These are phyloP conservation scores for Tylopilus sp. DNA, from an alignment of 768 basidiomycete species.

Conservation along the genomic window DNA sequence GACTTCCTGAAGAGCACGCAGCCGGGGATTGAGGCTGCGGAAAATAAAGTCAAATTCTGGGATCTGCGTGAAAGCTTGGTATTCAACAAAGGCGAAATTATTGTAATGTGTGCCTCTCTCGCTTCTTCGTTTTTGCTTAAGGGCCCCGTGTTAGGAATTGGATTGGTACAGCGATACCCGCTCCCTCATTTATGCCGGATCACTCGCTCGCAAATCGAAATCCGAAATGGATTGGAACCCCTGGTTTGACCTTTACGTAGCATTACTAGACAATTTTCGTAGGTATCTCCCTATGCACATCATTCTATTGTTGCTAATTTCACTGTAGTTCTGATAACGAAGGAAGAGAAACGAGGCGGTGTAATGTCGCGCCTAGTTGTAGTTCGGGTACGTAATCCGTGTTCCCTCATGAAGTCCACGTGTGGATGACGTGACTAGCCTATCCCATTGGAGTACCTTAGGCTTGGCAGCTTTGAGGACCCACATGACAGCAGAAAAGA, in stretches of 20 bases:
- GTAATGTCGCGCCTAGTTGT: slow-evolving; percentile 50
- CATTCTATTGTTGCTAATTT: slow-evolving; percentile 1
- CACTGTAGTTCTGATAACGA: slow-evolving; percentile 57
- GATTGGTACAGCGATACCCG: slow-evolving; percentile 76
- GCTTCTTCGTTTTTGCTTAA: slow-evolving; percentile 2
- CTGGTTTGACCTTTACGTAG: slow-evolving; percentile 68
- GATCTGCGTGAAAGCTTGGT: slow-evolving; percentile 70
- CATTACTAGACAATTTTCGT: slow-evolving; percentile 78
- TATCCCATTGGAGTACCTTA: slow-evolving; percentile 75
- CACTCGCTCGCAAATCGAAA: slow-evolving; percentile 56
- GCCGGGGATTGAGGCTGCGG: slow-evolving; percentile 88
- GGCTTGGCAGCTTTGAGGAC: slow-evolving; percentile 59
- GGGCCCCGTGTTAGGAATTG: slow-evolving; percentile 56
- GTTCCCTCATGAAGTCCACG: not conserved
- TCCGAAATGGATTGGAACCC: slow-evolving; percentile 64
- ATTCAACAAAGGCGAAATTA: slow-evolving; percentile 77
- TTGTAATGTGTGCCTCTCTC: slow-evolving; percentile 45
- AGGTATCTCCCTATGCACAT: slow-evolving; percentile 23
- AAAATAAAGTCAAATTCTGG: slow-evolving; percentile 87
- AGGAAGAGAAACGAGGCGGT: slow-evolving; percentile 56
- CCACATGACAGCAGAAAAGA: slow-evolving; percentile 64
- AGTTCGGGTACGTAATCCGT: slow-evolving; percentile 52
- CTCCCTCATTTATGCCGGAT: slow-evolving; percentile 64
- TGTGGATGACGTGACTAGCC: slow-evolving; percentile 46
- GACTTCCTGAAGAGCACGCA: slow-evolving; percentile 81